Evolutionary conservation across 345 rosid genomes (phyloP), one percentile per base, ranked within the genome.

Genomic region (Acer yangbiense): DNA sequence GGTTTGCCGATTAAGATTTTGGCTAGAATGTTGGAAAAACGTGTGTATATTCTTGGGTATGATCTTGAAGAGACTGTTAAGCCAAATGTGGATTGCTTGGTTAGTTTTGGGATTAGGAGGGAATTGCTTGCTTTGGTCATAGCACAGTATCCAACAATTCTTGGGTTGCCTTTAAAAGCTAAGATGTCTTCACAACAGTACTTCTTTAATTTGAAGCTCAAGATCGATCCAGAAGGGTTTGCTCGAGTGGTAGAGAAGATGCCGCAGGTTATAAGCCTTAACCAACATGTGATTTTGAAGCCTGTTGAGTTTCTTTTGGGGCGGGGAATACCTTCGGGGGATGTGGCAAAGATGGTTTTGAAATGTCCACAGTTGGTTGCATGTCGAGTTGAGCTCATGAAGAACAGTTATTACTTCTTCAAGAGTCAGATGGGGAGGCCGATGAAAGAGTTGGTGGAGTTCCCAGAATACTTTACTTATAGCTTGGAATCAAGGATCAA

Each of bases 401-500:
- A 95, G 87, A 92, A 86, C 76, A 87, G 97, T 77, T 92, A 73
- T 75, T 92, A 93, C 85, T 93, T 87, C 75, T 91, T 81, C 82
- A 95, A 95, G 79, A 88, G 87, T 9, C 95, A 92, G 84, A 93
- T 93, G 93, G 98, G 98, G 5, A 86, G 97, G 83, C 98, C 95
- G 0, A 5, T 90, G 80, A 92, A 91, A 64, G 98, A 92, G 67
- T 91, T 93, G 1, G 86, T 95, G 39, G 93, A 91, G 77, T 95
- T 89, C 78, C 99, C 99, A 0, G 97, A 93, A 65, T 93, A 91
- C 80, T 95, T 93, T 69, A 95, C 97, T 7, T 93, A 95, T 55
- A 89, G 99, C 84, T 88, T 95, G 89, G 98, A 95, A 84, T 95
- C 96, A 7, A 90, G 99, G 81, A 95, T 95, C 81, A 92, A 89